Evolutionary conservation across 2,329 filamentous ascomycete species (phyloP).

Genomic region (Cytospora leucostoma): DNA sequence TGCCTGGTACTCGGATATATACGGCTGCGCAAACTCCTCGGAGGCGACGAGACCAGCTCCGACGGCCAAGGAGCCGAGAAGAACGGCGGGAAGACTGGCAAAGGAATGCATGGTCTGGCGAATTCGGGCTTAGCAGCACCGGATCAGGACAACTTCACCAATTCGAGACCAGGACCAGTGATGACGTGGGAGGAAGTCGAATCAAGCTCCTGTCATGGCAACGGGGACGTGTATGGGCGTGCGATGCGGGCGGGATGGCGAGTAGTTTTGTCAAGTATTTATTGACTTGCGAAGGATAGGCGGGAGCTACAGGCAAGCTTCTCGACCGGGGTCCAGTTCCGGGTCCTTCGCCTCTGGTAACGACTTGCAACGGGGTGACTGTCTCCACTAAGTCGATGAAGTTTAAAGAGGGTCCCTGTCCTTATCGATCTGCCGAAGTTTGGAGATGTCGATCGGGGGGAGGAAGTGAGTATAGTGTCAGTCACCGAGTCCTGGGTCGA

Average conservation of each 20-base stretch:
- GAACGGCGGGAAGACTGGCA: constrained; percentile 16
- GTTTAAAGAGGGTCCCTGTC: neutral
- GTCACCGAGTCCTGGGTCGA: neutral
- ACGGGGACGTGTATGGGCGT: neutral
- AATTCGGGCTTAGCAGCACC: constrained; percentile 6
- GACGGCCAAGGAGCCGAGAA: constrained; percentile 22
- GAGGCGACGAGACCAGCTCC: constrained; percentile 26
- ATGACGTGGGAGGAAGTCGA: constrained; percentile 1
- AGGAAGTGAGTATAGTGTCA: neutral
- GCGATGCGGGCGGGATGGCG: neutral
- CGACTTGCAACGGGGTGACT: neutral
- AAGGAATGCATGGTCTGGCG: constrained; percentile 16
- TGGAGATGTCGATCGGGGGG: neutral
- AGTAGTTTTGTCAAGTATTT: neutral
- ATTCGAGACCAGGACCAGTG: constrained; percentile 2
- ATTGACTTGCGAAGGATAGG: constrained; percentile 13
- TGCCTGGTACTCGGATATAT: constrained; percentile 21
- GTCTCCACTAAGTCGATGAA: neutral
- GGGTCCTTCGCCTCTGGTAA: neutral
- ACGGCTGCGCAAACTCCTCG: constrained; percentile 21
- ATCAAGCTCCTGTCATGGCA: constrained; percentile 23
- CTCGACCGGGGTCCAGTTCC: neutral
- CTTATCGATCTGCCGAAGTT: constrained; percentile 1
- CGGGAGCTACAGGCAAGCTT: constrained; percentile 4
- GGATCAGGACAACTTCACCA: constrained; percentile 12